These are phyloP conservation scores for Phlebiopsis flavidoalba DNA, from an alignment of 768 basidiomycete genomes.

Conservation along the genomic window DNA sequence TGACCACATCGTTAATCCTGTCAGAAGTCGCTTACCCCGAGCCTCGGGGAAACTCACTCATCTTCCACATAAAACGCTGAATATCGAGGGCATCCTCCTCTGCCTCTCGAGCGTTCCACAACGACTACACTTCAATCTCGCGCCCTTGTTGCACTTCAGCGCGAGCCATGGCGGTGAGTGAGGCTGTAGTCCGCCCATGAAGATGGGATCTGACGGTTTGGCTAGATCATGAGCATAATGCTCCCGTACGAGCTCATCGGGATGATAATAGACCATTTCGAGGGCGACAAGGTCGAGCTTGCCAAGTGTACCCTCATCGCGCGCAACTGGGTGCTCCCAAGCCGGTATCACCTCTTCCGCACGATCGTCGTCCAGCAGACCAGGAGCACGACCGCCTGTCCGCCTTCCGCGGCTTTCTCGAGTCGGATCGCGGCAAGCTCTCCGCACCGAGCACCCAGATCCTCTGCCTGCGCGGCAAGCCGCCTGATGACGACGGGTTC, in stretches of 20 bases:
- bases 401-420: conserved; percentile 1
- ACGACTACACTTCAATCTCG: background rate
- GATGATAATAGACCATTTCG: conserved; percentile 8
- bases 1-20: background rate
- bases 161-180: background rate
- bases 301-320: background rate
- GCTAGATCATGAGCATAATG: background rate
- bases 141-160: background rate
- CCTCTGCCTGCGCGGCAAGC: background rate
- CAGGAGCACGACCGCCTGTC: background rate
- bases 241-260: conserved; percentile 6
- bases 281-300: conserved; percentile 1
- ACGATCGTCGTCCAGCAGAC: background rate
- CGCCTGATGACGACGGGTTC: background rate
- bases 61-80: background rate
- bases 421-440: background rate
- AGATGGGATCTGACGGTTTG: background rate
- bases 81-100: background rate
- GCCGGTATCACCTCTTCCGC: conserved; percentile 11
- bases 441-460: background rate
- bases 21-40: background rate
- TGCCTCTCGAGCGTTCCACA: background rate
- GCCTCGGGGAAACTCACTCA: background rate
- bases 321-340: background rate
- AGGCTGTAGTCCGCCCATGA: background rate